Percentiles rank a stretch among this genome's conserved stretches.
phyloP scores from a whole-genome alignment of 1,284 basidiomycete genomes.

The Moesziomyces globuligerus region DNA sequence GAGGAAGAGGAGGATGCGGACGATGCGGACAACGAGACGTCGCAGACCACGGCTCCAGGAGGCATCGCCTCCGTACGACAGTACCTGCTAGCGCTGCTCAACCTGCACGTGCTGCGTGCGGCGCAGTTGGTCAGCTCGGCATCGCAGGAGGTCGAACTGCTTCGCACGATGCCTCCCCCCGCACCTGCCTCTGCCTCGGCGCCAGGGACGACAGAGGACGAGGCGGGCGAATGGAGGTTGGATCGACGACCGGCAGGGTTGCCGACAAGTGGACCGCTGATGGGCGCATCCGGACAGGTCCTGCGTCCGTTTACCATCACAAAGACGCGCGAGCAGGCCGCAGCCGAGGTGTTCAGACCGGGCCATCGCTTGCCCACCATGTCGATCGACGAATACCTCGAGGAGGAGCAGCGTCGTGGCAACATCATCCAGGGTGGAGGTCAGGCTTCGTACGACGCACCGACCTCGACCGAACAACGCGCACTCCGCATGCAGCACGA shows the following conservation, averaged over 20 bases:
- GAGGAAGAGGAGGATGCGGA: constrained; percentile 35
- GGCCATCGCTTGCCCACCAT: constrained; percentile 91
- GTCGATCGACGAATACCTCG: constrained; percentile 94
- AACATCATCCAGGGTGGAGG: constrained; percentile 86
- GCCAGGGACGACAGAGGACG: too few relatives aligned
- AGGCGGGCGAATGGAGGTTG: too few relatives aligned
- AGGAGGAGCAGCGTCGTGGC: constrained; percentile 82
- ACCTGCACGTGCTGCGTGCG: constrained; percentile 50
- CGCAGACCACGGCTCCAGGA: constrained; percentile 6
- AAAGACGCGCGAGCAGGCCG: constrained; percentile 72
- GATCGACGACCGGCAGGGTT: constrained; percentile 22
- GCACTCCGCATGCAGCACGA: constrained; percentile 74
- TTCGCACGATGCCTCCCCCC: constrained; percentile 51
- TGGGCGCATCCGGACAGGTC: constrained; percentile 56
- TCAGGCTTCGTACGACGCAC: constrained; percentile 31
- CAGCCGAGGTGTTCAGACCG: constrained; percentile 83
- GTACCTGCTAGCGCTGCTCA: constrained; percentile 58
- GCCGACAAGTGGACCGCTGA: constrained; percentile 45
- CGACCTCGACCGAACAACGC: constrained; percentile 69
- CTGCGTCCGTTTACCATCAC: constrained; percentile 64
- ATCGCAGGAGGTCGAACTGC: constrained; percentile 55
- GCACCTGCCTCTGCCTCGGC: constrained; percentile 1
- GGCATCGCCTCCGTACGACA: constrained; percentile 38
- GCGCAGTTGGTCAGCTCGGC: constrained; percentile 36
- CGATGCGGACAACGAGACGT: constrained; percentile 7